A percentile compares a stretch with the other conserved stretches of the same genome.
Evolutionary conservation across 495 filamentous ascomycete genomes (phyloP).

Genomic region (Xylaria acuta): DNA sequence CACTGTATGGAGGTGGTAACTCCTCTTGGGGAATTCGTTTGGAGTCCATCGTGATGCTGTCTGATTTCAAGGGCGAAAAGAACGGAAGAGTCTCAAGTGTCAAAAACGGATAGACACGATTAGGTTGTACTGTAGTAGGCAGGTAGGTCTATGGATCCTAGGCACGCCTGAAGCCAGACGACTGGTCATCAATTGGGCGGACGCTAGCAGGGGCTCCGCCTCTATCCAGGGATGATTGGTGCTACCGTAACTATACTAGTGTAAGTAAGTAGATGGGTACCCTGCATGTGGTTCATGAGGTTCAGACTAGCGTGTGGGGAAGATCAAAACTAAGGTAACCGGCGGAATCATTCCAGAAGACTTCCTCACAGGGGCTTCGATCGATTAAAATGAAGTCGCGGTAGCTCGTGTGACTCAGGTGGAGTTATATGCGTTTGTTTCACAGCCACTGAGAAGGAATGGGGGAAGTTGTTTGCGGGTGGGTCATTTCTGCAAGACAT

Average conservation of each 20-base stretch:
- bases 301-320: conserved; percentile 12
- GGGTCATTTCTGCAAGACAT: conserved; percentile 6
- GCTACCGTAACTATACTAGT: neutral
- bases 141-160: neutral
- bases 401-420: neutral
- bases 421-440: neutral
- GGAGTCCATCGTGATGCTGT: conserved; percentile 28
- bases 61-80: neutral
- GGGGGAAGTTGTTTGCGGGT: neutral
- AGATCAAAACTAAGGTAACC: neutral
- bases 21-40: conserved; percentile 25
- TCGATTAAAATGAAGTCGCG: neutral
- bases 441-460: conserved; percentile 14
- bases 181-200: neutral
- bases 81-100: neutral
- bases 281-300: conserved; percentile 1
- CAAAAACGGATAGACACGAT: neutral
- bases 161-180: neutral
- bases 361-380: neutral
- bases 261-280: neutral
- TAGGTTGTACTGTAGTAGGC: neutral
- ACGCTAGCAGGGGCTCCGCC: neutral
- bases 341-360: conserved; percentile 20
- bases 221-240: conserved; percentile 3
- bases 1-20: conserved; percentile 45